Conservation (phyloP, 2,329 filamentous ascomycete species). For the Fusarium setosum region DNA sequence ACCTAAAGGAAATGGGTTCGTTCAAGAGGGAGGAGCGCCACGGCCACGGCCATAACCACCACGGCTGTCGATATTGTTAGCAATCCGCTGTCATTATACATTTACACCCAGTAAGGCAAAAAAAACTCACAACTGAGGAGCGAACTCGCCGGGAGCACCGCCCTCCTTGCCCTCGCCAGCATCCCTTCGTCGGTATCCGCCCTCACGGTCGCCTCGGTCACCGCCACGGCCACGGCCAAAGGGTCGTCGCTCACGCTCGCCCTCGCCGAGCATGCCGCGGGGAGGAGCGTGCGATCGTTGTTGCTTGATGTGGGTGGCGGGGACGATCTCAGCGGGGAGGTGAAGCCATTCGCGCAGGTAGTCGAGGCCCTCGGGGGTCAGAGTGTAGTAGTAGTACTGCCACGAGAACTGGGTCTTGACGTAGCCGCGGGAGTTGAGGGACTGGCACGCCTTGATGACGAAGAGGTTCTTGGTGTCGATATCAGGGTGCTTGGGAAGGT, state of each 20-base stretch:
- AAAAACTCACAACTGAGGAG: conserved; percentile 83
- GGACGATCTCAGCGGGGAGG: conserved; percentile 98
- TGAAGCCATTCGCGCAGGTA: conserved; percentile 99
- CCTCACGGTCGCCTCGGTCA: conserved; percentile 84
- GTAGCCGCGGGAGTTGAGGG: conserved; percentile 96
- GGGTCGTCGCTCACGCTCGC: conserved; percentile 82
- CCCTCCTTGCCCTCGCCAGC: conserved; percentile 90
- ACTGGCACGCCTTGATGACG: conserved; percentile 99
- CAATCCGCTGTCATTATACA: conserved; percentile 15
- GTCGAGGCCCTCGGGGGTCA: conserved; percentile 99
- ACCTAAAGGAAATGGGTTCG: conserved; percentile 54
- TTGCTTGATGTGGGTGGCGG: conserved; percentile 99
- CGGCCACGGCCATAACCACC: conserved; percentile 91
- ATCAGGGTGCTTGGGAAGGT: conserved; percentile 96
- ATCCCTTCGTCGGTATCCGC: conserved; percentile 92
- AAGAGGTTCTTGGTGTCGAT: conserved; percentile 99
- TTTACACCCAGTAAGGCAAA: background rate
- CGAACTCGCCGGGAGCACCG: conserved; percentile 90
- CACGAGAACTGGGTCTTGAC: conserved; percentile 99
- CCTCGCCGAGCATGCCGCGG: conserved; percentile 97
- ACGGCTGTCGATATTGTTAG: conserved; percentile 68
- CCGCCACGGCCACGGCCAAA: conserved; percentile 84
- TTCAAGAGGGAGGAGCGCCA: conserved; percentile 78
- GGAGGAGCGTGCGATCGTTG: conserved; percentile 98
- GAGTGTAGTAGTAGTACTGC: conserved; percentile 99